Evolutionary conservation across 2,329 filamentous ascomycete genomes (phyloP), one percentile per base, ranked within the genome.

Genomic region (Stachybotrys chartarum): DNA sequence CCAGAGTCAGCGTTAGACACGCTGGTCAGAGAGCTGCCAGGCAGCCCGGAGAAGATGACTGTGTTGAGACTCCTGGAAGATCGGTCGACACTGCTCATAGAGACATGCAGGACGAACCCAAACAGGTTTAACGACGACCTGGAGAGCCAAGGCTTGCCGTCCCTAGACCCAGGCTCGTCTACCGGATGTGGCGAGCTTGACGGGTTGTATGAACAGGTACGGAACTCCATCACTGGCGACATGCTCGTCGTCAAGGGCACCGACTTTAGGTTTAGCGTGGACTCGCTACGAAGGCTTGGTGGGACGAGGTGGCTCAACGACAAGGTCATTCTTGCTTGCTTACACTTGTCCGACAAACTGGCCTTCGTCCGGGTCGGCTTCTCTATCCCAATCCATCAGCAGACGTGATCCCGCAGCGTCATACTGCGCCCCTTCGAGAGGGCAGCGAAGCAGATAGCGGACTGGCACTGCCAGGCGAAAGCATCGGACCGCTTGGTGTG

Each of bases 331-430:
- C 45, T 55, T 24, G 49, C 56, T 32, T 59, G 39, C 44, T 52
- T 59, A 49, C 51, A 58, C 18, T 17, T 60, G 30, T 59, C 52
- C 30, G 51, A 56, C 14, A 60, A 56, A 32, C 18, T 55, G 10
- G 6, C 48, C 7, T 60, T 52, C 35, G 31, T 59, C 12, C 44
- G 42, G 17, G 49, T 59, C 45, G 50, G 54, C n/a, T 56, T 56
- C 51, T 60, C 48, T 30, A 49, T 59, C 32, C 54, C 54, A 11
- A 53, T 56, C 17, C 44, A 60, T 46, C n/a, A 49, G 46, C 45
- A 57, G 30, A 30, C 18, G 1, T 7, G 32, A n/a, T n/a, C 52
- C 16, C n/a, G 45, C 44, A 51, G 31, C 16, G 24, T 42, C 12
- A 51, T 61, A 16, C 12, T 42, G 39, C 32, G 50, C 16, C 58